Evolutionary conservation across 345 rosid genomes (phyloP), one percentile per base, ranked within the genome.

Genomic region (Citrus sp.): DNA sequence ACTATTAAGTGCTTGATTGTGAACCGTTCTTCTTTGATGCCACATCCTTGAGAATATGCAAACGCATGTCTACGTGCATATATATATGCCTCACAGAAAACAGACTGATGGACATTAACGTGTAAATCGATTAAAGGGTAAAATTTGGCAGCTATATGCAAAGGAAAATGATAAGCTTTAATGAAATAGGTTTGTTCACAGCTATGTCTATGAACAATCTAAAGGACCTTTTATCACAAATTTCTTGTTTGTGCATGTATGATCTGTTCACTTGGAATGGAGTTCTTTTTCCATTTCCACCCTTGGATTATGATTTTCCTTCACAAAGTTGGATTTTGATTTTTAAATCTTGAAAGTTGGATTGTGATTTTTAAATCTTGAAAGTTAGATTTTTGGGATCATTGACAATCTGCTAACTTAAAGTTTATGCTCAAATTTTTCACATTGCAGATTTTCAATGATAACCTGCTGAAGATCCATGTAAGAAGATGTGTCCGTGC

Each of bases 401-500:
- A 7, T 37, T 8, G 42, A 38, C 42, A 38, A 38, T 46, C 73
- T 27, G 38, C 9, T 70, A 19, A 19, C 1, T n/a, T 19, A 19
- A 35, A 22, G 25, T 66, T 66, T 9, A 35, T 34, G 9, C 6
- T 64, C 68, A 30, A 63, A 30, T 32, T 64, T 37, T 46, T 72
- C 54, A 32, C 32, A 21, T 74, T 85, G 88, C 92, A 94, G 98
- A 89, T 92, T 81, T 94, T 91, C 83, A 94, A 91, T 90, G 98
- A 91, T 79, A 94, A 92, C 71, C 77, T 86, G 85, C 90, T 93
- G 68, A 92, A 86, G 80, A 87, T 94, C 77, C 89, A 85, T 54
- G 90, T 92, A 62, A 93, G 78, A 82, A 89, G 94, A 77, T 94
- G 97, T 56, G 59, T 93, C 72, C 82, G 86, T 62, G 74, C 89